Evolutionary conservation across 2,329 filamentous ascomycete genomes (phyloP).

Genomic region (Diaporthe citri): DNA sequence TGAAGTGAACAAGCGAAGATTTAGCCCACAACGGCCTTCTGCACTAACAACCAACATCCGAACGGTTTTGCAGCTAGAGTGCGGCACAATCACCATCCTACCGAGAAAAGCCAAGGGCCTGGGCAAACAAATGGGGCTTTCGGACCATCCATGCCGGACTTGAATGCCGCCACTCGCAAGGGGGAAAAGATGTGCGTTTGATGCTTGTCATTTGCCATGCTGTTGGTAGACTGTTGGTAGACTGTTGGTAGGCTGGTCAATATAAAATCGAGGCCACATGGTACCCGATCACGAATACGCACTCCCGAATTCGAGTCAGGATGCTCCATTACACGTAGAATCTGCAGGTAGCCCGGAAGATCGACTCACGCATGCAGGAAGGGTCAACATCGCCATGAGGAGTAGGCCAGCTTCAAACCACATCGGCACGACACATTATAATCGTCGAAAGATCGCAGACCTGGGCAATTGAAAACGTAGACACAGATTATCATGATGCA

Average conservation of each 20-base stretch:
- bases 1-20: neutral
- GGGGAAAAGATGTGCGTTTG: neutral
- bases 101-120: neutral
- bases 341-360: neutral
- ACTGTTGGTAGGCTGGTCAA: neutral
- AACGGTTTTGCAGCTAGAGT: neutral
- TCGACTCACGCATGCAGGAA: neutral
- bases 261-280: neutral
- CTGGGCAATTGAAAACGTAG: neutral
- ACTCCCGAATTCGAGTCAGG: neutral
- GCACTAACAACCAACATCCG: neutral
- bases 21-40: neutral
- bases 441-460: too few relatives aligned
- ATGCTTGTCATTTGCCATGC: neutral
- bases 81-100: neutral
- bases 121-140: neutral
- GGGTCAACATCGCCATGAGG: neutral
- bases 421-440: neutral
- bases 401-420: neutral
- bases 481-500: neutral
- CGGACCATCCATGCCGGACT: neutral
- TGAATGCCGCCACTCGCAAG: neutral
- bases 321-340: neutral
- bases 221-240: neutral
- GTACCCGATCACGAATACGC: slow-evolving; percentile 9